A percentile compares a stretch with the other conserved stretches of the same genome.
Conservation (phyloP, 345 rosid genomes). For the Ceriops tagal region DNA sequence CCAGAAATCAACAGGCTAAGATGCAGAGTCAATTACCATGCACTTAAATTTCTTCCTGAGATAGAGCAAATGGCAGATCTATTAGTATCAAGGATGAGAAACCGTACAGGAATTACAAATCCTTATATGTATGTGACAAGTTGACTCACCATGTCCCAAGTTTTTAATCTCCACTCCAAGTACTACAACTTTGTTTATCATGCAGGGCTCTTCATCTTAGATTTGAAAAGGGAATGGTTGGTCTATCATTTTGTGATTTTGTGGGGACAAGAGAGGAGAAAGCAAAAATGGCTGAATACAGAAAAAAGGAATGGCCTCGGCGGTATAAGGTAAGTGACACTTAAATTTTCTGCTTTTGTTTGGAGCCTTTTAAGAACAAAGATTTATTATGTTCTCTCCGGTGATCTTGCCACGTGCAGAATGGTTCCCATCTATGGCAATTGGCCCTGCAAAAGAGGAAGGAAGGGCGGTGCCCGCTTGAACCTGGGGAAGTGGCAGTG, state of each 20-base stretch:
- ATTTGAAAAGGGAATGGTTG: slow-evolving; percentile 99
- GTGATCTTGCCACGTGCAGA: slow-evolving; percentile 42
- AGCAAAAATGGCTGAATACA: slow-evolving; percentile 83
- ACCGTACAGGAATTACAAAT: slow-evolving; percentile 82
- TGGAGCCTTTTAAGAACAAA: slow-evolving; percentile 2
- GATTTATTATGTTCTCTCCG: slow-evolving; percentile 16
- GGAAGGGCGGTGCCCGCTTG: slow-evolving; percentile 99
- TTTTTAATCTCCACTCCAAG: slow-evolving; percentile 14
- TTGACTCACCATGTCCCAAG: slow-evolving; percentile 14
- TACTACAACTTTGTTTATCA: slow-evolving; percentile 16
- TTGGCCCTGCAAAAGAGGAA: slow-evolving; percentile 90
- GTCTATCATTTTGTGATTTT: slow-evolving; percentile 94
- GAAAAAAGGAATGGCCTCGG: slow-evolving; percentile 98
- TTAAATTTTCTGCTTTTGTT: slow-evolving; percentile 11
- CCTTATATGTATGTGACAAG: slow-evolving; percentile 73
- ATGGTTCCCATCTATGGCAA: slow-evolving; percentile 98
- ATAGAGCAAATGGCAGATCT: slow-evolving; percentile 91
- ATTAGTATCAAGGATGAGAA: slow-evolving; percentile 87
- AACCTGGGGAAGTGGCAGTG: slow-evolving; percentile 99
- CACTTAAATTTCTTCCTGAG: slow-evolving; percentile 89
- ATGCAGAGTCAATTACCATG: slow-evolving; percentile 99
- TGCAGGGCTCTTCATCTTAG: slow-evolving; percentile 99
- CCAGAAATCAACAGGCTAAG: slow-evolving; percentile 94
- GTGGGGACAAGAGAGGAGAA: slow-evolving; percentile 99
- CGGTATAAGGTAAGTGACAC: slow-evolving; percentile 70